Percentiles rank a stretch among this genome's conserved stretches.
Conservation (phyloP, 257 asterid species). For the Knoxia roxburghii region DNA sequence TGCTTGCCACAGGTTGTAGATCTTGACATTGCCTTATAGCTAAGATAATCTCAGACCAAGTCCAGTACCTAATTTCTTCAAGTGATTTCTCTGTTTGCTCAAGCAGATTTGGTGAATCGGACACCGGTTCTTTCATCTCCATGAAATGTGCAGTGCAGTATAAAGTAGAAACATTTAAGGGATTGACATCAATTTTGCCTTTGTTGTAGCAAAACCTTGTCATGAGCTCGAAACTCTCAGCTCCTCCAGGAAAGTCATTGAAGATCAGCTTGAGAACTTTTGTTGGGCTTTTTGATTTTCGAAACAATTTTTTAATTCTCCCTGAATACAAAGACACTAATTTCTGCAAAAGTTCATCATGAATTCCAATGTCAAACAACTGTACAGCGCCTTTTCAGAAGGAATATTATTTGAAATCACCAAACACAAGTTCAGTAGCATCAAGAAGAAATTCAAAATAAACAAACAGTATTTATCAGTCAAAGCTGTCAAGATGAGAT, state of each 20-base stretch:
- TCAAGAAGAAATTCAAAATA: not conserved
- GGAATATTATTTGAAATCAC: not conserved
- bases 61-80: conserved; percentile 54
- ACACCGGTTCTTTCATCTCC: conserved; percentile 55
- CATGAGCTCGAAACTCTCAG: conserved; percentile 65
- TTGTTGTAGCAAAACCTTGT: conserved; percentile 65
- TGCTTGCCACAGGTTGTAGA: conserved; percentile 30
- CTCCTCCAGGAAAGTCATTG: conserved; percentile 88
- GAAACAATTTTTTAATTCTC: conserved; percentile 41
- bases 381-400: not conserved
- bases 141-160: conserved; percentile 51
- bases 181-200: conserved; percentile 42
- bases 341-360: conserved; percentile 37
- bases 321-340: conserved; percentile 55
- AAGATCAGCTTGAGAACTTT: conserved; percentile 55
- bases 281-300: conserved; percentile 37
- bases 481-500: not conserved
- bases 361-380: conserved; percentile 12
- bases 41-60: conserved; percentile 67
- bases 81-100: conserved; percentile 49
- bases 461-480: not conserved
- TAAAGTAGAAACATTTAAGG: conserved; percentile 44
- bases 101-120: conserved; percentile 34
- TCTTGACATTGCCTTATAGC: conserved; percentile 54
- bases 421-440: not conserved